Evolutionary conservation across 1,284 basidiomycete species (phyloP).

Genomic region (Heimioporus punctisporus): DNA sequence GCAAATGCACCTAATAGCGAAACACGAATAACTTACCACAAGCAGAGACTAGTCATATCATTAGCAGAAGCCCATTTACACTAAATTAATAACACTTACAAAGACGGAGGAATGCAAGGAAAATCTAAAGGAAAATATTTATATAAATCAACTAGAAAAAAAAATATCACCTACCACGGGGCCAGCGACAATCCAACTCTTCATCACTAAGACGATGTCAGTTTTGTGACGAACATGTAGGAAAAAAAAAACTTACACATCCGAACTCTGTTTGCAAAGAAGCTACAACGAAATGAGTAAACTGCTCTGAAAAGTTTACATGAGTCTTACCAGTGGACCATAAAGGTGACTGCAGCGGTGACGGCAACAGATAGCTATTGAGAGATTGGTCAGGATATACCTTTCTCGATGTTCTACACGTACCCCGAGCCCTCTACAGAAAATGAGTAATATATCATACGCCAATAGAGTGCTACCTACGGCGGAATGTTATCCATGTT

Average conservation of each 20-base stretch:
- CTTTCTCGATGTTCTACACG: not conserved
- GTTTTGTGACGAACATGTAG: not conserved
- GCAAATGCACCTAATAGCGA: not conserved
- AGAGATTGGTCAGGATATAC: not conserved
- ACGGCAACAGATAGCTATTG: conserved; percentile 31
- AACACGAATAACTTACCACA: conserved; percentile 20
- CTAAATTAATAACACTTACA: conserved; percentile 19
- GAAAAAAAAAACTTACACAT: conserved; percentile 22
- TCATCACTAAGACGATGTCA: conserved; percentile 25
- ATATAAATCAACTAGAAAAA: not conserved
- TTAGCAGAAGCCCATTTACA: not conserved
- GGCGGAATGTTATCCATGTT: conserved; percentile 31
- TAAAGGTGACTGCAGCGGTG: conserved; percentile 30
- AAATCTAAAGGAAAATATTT: conserved; percentile 10
- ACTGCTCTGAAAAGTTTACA: too few relatives aligned
- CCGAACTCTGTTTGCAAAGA: conserved; percentile 35
- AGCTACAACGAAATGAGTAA: conserved; percentile 12
- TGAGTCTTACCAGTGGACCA: conserved; percentile 31
- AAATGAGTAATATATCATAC: conserved; percentile 1
- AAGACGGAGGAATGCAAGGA: conserved; percentile 35
- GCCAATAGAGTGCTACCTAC: conserved; percentile 12
- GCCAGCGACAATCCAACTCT: conserved; percentile 32
- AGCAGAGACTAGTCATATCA: conserved; percentile 23
- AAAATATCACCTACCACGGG: conserved; percentile 24
- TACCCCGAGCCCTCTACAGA: conserved; percentile 26